Evolutionary conservation across 495 filamentous ascomycete genomes (phyloP), one percentile per base, ranked within the genome.

Genomic region (Podospora pseudocomata): DNA sequence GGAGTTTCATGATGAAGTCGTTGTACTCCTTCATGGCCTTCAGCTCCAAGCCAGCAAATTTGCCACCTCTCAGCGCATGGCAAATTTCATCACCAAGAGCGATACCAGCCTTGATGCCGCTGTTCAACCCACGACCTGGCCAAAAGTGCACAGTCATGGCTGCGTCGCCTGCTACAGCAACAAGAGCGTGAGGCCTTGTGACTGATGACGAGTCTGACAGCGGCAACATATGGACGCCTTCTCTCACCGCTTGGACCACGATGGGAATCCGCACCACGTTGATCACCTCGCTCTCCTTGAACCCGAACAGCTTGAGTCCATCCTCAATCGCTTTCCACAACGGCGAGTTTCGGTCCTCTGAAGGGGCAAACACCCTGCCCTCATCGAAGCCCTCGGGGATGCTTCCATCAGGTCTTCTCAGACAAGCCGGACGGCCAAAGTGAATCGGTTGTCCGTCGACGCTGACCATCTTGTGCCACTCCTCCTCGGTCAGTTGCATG

Each of bases 201-300:
- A 80, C 62, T 9, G 60, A 70, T 54, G 68, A 64, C 3, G 72
- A 72, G 34, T 80, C 78, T 49, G 70, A 69, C 0, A 73, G 68
- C 3, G 78, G 76, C 11, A 80, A 70, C 63, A 70, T 62, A 27
- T 75, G 75, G 13, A 78, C 78, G 11, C 76, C 78, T 65, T 80
- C 76, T 20, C 76, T 68, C 11, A 80, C 78, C 19, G 78, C 78
- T 57, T 80, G 78, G 9, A 80, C 78, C 1, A 80, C 78, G 39
- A 80, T 80, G 39, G 78, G 78, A 20, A 80, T 80, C 26, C 78
- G 72, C 26, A 80, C 78, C 16, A 80, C 73, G 65, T 80, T 80
- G 70, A 77, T 78, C n/a, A 80, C 78, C 63, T 80, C 78, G 11
- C 67, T 73, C 53, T 80, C 78, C 60, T 77, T 78, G 72, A 80